Evolutionary conservation across 2,329 filamentous ascomycete genomes (phyloP).

Genomic region (Piedraia hortae): DNA sequence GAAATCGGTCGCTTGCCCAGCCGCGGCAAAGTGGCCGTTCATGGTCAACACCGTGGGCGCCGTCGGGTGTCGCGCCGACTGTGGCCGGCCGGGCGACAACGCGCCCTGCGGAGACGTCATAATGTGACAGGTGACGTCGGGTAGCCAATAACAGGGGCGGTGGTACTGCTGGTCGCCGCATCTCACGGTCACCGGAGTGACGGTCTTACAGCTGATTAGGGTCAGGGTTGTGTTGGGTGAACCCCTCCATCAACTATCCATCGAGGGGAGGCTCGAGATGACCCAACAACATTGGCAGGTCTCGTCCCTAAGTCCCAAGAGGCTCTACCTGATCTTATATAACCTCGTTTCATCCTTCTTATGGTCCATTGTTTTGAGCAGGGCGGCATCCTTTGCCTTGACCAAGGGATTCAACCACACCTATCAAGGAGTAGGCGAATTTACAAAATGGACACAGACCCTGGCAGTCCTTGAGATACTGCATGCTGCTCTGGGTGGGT

Average conservation of each 20-base stretch:
- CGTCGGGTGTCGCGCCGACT: constrained; percentile 9
- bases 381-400: constrained; percentile 29
- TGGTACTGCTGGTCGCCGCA: no score
- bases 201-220: no score
- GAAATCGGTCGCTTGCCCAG: constrained; percentile 42
- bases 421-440: constrained; percentile 34
- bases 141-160: no score
- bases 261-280: no score
- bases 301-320: constrained; percentile 12
- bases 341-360: constrained; percentile 51
- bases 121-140: no score
- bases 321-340: constrained; percentile 53
- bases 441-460: constrained; percentile 58
- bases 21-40: constrained; percentile 58
- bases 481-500: constrained; percentile 47
- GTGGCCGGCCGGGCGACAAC: no score
- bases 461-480: constrained; percentile 57
- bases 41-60: constrained; percentile 20
- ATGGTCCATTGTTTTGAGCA: constrained; percentile 51
- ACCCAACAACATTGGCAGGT: no score
- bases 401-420: constrained; percentile 24
- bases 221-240: no score
- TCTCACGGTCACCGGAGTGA: no score
- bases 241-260: no score
- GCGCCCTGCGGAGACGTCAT: no score